phyloP scores from a whole-genome alignment of 768 basidiomycete species.

The Myochromella boudieri region DNA sequence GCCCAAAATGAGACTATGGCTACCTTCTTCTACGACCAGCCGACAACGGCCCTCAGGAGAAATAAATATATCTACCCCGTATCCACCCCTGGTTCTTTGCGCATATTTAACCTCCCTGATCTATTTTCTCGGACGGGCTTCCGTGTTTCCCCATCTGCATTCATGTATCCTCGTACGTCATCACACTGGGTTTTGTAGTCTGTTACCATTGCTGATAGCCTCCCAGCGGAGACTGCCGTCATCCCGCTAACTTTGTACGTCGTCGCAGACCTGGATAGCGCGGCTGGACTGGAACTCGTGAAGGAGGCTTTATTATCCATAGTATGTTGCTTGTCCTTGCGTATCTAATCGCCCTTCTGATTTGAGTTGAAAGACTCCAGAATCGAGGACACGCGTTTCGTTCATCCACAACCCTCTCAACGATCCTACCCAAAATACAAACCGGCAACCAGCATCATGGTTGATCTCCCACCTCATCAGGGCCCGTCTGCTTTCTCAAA shows the following conservation, averaged over 20 bases:
- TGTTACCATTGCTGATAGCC: not conserved
- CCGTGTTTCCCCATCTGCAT: conserved; percentile 39
- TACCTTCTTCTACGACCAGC: conserved; percentile 89
- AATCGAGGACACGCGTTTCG: conserved; percentile 57
- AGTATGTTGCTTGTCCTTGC: conserved; percentile 43
- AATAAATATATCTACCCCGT: conserved; percentile 73
- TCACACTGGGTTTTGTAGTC: not conserved
- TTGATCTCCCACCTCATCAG: conserved; percentile 51
- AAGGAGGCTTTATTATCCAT: conserved; percentile 64
- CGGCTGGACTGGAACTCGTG: conserved; percentile 56
- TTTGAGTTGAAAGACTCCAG: conserved; percentile 33
- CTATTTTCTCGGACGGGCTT: conserved; percentile 50
- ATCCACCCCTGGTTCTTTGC: conserved; percentile 43
- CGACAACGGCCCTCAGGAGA: conserved; percentile 66
- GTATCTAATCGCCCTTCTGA: conserved; percentile 9
- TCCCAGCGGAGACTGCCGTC: conserved; percentile 28
- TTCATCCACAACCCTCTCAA: conserved; percentile 73
- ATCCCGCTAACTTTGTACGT: conserved; percentile 57
- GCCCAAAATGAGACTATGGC: conserved; percentile 48
- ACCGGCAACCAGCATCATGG: conserved; percentile 36
- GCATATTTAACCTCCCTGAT: conserved; percentile 55
- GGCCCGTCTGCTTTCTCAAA: conserved; percentile 36
- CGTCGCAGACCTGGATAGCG: conserved; percentile 75
- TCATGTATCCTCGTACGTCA: conserved; percentile 63
- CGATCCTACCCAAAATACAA: conserved; percentile 14